Conservation (phyloP, 2,329 filamentous ascomycete species). For the Trichoderma sp. region DNA sequence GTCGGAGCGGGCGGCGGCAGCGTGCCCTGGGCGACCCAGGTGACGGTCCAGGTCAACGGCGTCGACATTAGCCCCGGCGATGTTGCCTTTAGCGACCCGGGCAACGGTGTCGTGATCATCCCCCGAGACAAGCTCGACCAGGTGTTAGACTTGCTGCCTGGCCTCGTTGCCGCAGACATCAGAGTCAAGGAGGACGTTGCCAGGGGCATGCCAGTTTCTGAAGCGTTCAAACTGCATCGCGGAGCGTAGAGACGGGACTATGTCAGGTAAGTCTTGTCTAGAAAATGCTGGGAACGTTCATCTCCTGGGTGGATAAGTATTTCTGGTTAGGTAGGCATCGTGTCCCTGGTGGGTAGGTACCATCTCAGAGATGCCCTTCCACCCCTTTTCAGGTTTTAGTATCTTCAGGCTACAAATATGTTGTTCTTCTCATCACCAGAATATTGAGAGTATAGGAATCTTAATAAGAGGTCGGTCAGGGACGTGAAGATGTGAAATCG, state of each 20-base stretch:
- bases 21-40: constrained; percentile 57
- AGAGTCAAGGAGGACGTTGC: constrained; percentile 67
- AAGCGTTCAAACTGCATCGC: constrained; percentile 65
- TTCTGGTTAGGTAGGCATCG: no score
- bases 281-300: no score
- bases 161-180: constrained; percentile 55
- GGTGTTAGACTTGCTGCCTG: constrained; percentile 63
- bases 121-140: constrained; percentile 61
- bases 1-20: constrained; percentile 60
- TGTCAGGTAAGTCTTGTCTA: not conserved
- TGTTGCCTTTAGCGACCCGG: constrained; percentile 68
- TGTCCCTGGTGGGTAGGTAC: no score
- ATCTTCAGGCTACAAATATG: not conserved
- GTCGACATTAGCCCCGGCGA: constrained; percentile 58
- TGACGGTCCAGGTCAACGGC: constrained; percentile 49
- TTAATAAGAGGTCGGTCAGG: not conserved
- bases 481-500: not conserved
- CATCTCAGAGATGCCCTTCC: no score
- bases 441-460: no score
- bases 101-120: constrained; percentile 71
- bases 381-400: no score
- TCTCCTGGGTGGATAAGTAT: no score
- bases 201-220: constrained; percentile 62
- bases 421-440: not conserved
- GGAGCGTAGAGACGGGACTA: constrained; percentile 32